Percentiles rank a stretch among this genome's conserved stretches.
phyloP scores from a whole-genome alignment of 2,329 filamentous ascomycete species.

The Ilyonectria mors-panacis region DNA sequence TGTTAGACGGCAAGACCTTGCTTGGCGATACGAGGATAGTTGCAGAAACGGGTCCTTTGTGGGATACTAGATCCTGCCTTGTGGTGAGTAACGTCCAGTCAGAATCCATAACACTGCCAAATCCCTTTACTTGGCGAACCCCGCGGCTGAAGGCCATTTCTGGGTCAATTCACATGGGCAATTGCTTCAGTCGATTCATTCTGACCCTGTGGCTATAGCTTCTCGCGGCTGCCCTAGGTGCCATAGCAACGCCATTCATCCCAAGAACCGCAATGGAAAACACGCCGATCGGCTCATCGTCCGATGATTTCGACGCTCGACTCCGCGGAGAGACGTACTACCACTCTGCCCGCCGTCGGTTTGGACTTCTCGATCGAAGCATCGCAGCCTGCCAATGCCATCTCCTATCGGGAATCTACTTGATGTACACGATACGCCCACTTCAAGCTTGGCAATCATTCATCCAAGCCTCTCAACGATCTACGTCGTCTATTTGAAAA shows the following conservation, averaged over 20 bases:
- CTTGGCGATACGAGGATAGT: constrained; percentile 13
- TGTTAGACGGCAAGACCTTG: constrained; percentile 20
- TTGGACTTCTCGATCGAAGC: constrained; percentile 34
- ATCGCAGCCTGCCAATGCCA: constrained; percentile 35
- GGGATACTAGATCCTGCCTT: constrained; percentile 20
- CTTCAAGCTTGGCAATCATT: constrained; percentile 33
- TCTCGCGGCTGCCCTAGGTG: constrained; percentile 23
- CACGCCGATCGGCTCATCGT: background rate
- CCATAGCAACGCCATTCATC: constrained; percentile 18
- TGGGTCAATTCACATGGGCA: background rate
- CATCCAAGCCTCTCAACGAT: constrained; percentile 24
- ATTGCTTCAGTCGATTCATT: too few relatives aligned
- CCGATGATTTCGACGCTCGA: background rate
- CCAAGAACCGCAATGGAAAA: background rate
- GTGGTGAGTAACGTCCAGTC: background rate
- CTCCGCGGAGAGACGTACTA: constrained; percentile 27
- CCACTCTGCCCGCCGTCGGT: constrained; percentile 25
- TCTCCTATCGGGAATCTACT: constrained; percentile 33
- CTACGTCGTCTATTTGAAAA: constrained; percentile 25
- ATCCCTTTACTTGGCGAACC: background rate
- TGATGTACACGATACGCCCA: constrained; percentile 34
- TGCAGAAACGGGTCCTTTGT: constrained; percentile 12
- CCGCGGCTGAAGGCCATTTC: too few relatives aligned
- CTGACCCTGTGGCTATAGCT: constrained; percentile 5
- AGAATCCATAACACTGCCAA: background rate